Conservation (phyloP, 768 basidiomycete genomes). For the Xanthoconium purpureum region DNA sequence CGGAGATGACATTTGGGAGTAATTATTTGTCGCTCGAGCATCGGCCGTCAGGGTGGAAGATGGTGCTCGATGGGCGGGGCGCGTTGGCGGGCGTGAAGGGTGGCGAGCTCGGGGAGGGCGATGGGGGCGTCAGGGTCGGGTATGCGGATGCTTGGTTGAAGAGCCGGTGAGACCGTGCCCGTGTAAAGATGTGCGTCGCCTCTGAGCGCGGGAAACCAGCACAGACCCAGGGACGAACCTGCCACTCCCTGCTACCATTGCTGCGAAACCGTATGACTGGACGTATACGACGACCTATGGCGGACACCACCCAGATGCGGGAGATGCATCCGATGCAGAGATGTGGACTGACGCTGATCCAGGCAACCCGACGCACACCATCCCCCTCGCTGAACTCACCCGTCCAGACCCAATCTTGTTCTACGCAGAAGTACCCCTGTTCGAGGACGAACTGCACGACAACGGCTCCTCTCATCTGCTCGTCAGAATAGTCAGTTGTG, state of each 20-base stretch:
- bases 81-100: slow-evolving; percentile 73
- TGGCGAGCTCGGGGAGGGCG: slow-evolving; percentile 72
- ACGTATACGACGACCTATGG: slow-evolving; percentile 91
- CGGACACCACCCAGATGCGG: slow-evolving; percentile 44
- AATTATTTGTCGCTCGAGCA: slow-evolving; percentile 74
- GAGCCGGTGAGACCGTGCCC: slow-evolving; percentile 56
- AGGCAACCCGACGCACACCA: slow-evolving; percentile 54
- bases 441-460: slow-evolving; percentile 96
- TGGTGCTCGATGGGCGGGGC: slow-evolving; percentile 61
- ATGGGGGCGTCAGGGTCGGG: slow-evolving; percentile 91
- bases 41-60: slow-evolving; percentile 56
- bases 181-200: neutral
- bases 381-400: slow-evolving; percentile 82
- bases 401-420: slow-evolving; percentile 96
- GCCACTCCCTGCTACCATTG: slow-evolving; percentile 67
- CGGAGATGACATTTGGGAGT: slow-evolving; percentile 96
- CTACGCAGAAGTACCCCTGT: slow-evolving; percentile 92
- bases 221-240: slow-evolving; percentile 62
- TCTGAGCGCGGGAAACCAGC: slow-evolving; percentile 41
- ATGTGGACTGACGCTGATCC: slow-evolving; percentile 57
- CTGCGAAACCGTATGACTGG: slow-evolving; percentile 94
- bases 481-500: slow-evolving; percentile 75
- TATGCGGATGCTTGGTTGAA: slow-evolving; percentile 94
- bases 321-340: slow-evolving; percentile 16
- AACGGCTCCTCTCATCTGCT: slow-evolving; percentile 86